These are phyloP conservation scores for Chaetomiaceae sp. DNA, from an alignment of 2,329 filamentous ascomycete species.

Conservation along the genomic window DNA sequence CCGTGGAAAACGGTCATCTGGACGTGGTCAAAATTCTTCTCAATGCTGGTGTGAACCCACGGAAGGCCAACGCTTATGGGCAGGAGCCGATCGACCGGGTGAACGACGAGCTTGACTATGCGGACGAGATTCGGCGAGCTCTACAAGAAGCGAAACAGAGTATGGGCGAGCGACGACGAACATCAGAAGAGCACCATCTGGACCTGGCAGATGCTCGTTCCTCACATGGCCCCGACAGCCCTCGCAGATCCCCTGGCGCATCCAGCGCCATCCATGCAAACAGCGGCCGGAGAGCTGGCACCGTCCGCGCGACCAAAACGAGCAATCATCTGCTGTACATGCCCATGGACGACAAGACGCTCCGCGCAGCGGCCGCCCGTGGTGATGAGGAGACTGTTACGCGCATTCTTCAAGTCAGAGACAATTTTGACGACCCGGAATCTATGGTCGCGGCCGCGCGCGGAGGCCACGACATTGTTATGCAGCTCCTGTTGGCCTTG, in stretches of 20 bases:
- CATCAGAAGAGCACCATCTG: slow-evolving; percentile 52
- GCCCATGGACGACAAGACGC: slow-evolving; percentile 55
- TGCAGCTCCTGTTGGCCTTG: slow-evolving; percentile 69
- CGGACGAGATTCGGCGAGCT: slow-evolving; percentile 67
- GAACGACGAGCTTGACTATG: slow-evolving; percentile 66
- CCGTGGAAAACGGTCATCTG: slow-evolving; percentile 89
- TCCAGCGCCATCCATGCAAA: slow-evolving; percentile 30
- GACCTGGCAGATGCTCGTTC: slow-evolving; percentile 45
- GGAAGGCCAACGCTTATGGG: slow-evolving; percentile 84
- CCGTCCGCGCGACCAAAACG: slow-evolving; percentile 56
- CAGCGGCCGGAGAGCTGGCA: slow-evolving; percentile 46
- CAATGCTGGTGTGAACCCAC: slow-evolving; percentile 82
- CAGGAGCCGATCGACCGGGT: slow-evolving; percentile 86
- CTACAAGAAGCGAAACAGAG: slow-evolving; percentile 56
- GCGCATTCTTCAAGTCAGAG: slow-evolving; percentile 55
- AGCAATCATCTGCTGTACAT: slow-evolving; percentile 59
- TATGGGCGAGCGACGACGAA: slow-evolving; percentile 46
- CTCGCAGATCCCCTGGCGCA: slow-evolving; percentile 48
- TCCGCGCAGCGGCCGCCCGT: slow-evolving; percentile 53
- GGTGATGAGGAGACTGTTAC: slow-evolving; percentile 58
- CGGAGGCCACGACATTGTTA: slow-evolving; percentile 82
- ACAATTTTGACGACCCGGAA: slow-evolving; percentile 65
- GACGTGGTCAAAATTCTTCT: slow-evolving; percentile 81
- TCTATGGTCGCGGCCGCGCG: slow-evolving; percentile 86
- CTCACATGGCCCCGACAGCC: slow-evolving; percentile 52